A percentile compares a stretch with the other conserved stretches of the same genome.
These are phyloP conservation scores for Nicotiana otophora DNA, from an alignment of 257 asterid species.

Conservation along the genomic window DNA sequence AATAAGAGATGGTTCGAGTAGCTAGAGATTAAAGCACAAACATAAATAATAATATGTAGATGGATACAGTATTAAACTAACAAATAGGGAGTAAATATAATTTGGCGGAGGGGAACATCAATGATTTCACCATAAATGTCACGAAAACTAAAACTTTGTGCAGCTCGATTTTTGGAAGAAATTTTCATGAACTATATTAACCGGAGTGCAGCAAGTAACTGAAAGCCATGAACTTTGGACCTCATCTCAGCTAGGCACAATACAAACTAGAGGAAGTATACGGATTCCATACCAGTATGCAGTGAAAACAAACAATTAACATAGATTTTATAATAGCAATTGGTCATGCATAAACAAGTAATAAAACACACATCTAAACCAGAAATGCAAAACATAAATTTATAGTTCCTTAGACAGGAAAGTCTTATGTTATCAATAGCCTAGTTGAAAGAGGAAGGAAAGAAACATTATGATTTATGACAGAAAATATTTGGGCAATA, in stretches of 20 bases:
- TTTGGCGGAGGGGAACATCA: too few relatives aligned
- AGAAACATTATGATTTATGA: background rate
- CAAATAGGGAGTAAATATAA: too few relatives aligned
- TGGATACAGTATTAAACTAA: background rate
- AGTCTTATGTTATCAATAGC: background rate
- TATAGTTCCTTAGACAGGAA: background rate
- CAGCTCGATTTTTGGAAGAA: background rate
- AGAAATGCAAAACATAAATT: background rate
- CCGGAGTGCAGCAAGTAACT: background rate
- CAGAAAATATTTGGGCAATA: conserved; percentile 11
- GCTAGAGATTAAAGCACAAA: background rate
- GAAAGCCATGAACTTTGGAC: background rate
- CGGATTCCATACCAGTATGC: background rate
- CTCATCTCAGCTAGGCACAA: background rate
- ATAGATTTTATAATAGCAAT: background rate
- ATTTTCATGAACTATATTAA: background rate
- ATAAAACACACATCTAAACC: background rate
- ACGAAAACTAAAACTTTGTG: background rate
- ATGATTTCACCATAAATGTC: background rate
- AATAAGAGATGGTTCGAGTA: background rate
- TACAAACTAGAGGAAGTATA: background rate
- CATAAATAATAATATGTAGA: background rate
- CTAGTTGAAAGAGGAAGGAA: background rate
- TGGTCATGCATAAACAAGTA: background rate
- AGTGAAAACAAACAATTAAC: background rate